Evolutionary conservation across 208 protist genomes (phyloP).

Genomic region (Acanthamoeba culbertsoni): DNA sequence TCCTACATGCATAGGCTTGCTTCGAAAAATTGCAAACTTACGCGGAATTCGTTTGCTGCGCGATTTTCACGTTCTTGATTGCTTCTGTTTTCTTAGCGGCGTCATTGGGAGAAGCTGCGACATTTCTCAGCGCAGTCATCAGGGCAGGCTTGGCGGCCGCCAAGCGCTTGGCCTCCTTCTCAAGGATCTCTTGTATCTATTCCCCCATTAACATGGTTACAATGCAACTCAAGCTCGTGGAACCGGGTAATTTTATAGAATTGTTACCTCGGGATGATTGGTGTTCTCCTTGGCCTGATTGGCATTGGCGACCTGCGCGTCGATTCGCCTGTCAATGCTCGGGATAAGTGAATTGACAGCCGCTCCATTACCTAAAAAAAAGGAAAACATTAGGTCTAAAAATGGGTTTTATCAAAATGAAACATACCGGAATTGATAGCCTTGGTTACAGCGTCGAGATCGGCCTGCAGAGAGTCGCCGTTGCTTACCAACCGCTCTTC

Average conservation of each 20-base stretch:
- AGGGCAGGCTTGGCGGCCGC: neutral
- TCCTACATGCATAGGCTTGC: too few species aligned
- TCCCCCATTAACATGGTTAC: neutral
- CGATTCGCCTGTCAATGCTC: conserved; percentile 12
- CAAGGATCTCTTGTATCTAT: neutral
- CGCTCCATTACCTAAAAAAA: neutral
- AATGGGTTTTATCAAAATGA: neutral
- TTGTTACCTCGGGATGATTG: neutral
- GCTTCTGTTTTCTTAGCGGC: neutral
- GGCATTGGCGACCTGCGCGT: neutral
- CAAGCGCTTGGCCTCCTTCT: neutral
- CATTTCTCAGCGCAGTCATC: neutral
- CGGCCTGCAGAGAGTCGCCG: neutral
- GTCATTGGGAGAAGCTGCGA: neutral
- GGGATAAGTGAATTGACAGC: neutral
- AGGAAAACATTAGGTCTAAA: neutral
- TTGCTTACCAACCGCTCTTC: neutral
- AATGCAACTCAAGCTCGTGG: neutral
- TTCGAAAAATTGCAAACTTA: neutral
- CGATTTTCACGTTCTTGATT: neutral
- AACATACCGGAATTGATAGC: conserved; percentile 5
- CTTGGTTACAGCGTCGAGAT: neutral
- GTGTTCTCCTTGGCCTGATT: neutral
- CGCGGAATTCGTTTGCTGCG: neutral
- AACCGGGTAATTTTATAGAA: neutral